Conservation (phyloP, 306 rosid species). For the Acmispon strigosus region DNA sequence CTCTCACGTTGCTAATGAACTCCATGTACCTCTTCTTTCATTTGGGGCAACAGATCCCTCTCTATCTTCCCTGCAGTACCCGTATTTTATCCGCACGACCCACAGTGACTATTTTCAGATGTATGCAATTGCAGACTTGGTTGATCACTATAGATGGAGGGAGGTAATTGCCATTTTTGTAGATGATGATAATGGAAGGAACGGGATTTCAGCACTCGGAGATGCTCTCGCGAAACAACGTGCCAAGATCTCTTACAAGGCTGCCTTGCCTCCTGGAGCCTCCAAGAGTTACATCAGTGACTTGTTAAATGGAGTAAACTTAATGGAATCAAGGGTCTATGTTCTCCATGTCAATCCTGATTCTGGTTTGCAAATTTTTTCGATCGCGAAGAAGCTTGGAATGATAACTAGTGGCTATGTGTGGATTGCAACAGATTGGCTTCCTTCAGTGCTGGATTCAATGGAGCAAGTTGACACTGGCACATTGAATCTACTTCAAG, state of each 20-base stretch:
- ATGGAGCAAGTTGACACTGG: conserved; percentile 28
- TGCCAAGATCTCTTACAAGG: conserved; percentile 69
- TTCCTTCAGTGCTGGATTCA: conserved; percentile 78
- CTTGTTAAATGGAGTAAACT: conserved; percentile 61
- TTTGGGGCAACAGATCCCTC: conserved; percentile 89
- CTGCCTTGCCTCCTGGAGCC: conserved; percentile 65
- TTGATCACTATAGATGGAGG: conserved; percentile 61
- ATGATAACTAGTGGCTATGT: conserved; percentile 71
- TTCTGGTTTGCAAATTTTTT: conserved; percentile 56
- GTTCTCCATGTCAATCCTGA: conserved; percentile 91
- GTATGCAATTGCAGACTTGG: conserved; percentile 75
- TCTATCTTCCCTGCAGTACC: conserved; percentile 72
- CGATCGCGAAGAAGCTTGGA: conserved; percentile 59
- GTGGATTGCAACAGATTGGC: conserved; percentile 97
- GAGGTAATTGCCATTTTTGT: conserved; percentile 79
- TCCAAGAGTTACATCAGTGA: conserved; percentile 32
- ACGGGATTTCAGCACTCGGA: conserved; percentile 66
- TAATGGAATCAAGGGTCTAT: conserved; percentile 91
- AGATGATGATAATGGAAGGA: conserved; percentile 91
- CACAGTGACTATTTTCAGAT: conserved; percentile 76
- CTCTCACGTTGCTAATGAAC: conserved; percentile 84
- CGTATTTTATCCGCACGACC: conserved; percentile 69
- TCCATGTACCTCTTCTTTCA: conserved; percentile 82
- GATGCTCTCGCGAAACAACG: conserved; percentile 76
- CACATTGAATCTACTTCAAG: conserved; percentile 58